A percentile compares a stretch with the other conserved stretches of the same genome.
Conservation (phyloP, 306 rosid species). For the Canavalia gladiata region DNA sequence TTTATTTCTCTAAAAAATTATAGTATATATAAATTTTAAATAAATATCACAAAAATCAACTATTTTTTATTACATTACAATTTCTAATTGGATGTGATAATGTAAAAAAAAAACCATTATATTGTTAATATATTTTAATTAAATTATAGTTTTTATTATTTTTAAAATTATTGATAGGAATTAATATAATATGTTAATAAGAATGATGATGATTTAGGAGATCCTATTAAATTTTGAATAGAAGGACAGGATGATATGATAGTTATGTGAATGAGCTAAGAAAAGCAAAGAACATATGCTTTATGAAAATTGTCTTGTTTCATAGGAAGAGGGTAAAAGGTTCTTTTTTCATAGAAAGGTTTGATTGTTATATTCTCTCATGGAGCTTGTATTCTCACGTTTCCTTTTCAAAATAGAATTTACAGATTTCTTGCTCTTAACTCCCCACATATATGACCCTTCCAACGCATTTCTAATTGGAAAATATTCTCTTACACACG, state of each 20-base stretch:
- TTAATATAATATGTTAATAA: too few species aligned
- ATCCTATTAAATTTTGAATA: neutral
- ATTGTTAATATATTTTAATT: too few species aligned
- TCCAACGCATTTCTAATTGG: neutral
- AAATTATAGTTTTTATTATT: too few species aligned
- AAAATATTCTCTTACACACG: neutral
- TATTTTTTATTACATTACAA: too few species aligned
- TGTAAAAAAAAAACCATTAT: too few species aligned
- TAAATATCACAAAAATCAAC: too few species aligned
- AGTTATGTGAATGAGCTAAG: conserved; percentile 36
- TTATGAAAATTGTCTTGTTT: conserved; percentile 7
- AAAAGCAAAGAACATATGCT: conserved; percentile 70
- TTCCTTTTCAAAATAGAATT: conserved; percentile 34
- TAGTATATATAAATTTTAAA: too few species aligned
- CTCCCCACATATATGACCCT: conserved; percentile 18
- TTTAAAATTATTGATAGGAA: too few species aligned
- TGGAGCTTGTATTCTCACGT: conserved; percentile 45
- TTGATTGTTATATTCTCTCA: neutral
- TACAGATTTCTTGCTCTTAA: neutral
- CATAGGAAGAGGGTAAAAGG: conserved; percentile 34
- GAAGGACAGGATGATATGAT: neutral
- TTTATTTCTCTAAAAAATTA: too few species aligned
- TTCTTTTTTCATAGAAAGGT: conserved; percentile 38
- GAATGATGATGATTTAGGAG: neutral
- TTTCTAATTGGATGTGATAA: too few species aligned